Base-by-base conservation (phyloP, 805 yeast genomes). In the Ogataea kodamae region DNA sequence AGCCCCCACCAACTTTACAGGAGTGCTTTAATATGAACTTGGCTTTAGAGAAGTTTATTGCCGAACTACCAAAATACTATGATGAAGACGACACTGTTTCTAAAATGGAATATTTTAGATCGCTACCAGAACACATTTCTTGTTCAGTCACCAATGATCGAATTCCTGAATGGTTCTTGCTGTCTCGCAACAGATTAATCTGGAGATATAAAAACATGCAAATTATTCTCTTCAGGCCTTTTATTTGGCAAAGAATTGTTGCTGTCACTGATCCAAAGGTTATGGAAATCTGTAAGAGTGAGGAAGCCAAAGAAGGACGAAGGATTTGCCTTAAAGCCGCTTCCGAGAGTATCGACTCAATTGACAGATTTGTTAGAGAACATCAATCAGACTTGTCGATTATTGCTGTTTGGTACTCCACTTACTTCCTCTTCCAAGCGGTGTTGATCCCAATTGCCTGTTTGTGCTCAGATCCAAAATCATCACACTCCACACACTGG, bases 401-500 rank as follows among this genome's bases (percentile, higher is more conserved):
- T 16, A 60, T 76, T 18, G 64, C 74, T 9, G 68, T 74, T 17
- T 78, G 85, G 85, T 74, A 77, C 54, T 73, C 81, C 4, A 72
- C 77, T 0, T 78, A 74, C 48, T 79, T 74, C 52, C 43, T 76
- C 9, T 76, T 78, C 56, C 83, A 78, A 51, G 82, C 84, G 2
- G 69, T 73, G 4, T 55, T 78, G 36, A 72, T 78, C 30, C 77
- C 80, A 6, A 65, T 76, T 33, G 70, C 73, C 7, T 72, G 76
- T 44, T 50, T 70, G 11, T 68, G 75, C 39, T 65, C 76, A 7
- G 78, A 74, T 35, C 70, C 76, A 5, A 47, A 49, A 5, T 67
- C 75, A 9, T 63, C 67, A 30, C 66, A 68, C 45, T 62, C 73
- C 2, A 33, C 32, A 3, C 54, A 53, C 9, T 74, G 79, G 79